Evolutionary conservation across 768 basidiomycete genomes (phyloP), one percentile per base, ranked within the genome.

Genomic region (Boletus rubroflammeus): DNA sequence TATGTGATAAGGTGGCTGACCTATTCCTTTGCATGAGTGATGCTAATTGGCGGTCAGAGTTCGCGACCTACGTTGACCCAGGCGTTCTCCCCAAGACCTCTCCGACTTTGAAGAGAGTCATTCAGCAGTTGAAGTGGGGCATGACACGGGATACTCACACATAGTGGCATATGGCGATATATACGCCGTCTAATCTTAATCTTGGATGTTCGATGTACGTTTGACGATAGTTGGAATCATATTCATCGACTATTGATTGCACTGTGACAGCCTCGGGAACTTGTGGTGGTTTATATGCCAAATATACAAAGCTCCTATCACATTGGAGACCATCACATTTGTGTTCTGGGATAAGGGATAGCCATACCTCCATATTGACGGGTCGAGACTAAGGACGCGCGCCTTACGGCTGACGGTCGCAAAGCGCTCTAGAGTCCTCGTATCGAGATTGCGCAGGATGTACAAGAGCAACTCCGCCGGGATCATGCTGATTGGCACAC

Each of bases 111-210:
- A 31, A 54, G 46, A 47, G 41, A 46, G 35, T 50, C 39, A 25
- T n/a, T 53, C 40, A 29, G 38, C 2, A 31, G 50, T 57, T 44
- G 42, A 31, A 39, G 51, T 35, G 46, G 40, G 48, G 9, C 32
- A 44, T 19, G 42, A 36, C 43, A 51, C n/a, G n/a, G 28, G 47
- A 70, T 21, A 53, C 83, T 56, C 68, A 90, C 89, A 86, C 75
- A 61, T 91, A 96, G 68, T 93, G 93, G 64, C 93, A 95, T 19
- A 90, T 88, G 21, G 91, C 86, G 48, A 97, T 94, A 67, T 96
- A 96, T 10, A 93, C 85, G 2, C 94, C 94, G 56, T 96, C 94
- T 58, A 87, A 67, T 36, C 94, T 83, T 45, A 96, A 68, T 44
- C 94, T 81, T 14, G 93, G 92, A 53, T 92, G 88, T 68, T 93